A percentile compares a stretch with the other conserved stretches of the same genome.
Conservation (phyloP, 345 rosid species). For the Brassica juncea region DNA sequence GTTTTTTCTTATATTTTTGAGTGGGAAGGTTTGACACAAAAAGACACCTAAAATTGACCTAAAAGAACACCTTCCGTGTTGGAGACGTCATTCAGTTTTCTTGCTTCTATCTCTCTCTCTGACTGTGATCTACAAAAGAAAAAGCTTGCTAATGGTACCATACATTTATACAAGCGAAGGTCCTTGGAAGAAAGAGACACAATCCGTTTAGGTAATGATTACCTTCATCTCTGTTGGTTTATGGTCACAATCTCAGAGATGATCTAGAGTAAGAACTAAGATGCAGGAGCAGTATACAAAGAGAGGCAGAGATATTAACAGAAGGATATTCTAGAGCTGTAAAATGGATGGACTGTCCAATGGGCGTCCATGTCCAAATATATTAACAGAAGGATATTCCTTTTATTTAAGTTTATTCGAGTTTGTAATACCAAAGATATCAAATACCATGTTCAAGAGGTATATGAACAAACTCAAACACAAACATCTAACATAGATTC, state of each 20-base stretch:
- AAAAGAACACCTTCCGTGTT: slow-evolving; percentile 3
- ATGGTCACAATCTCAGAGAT: neutral
- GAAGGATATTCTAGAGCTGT: neutral
- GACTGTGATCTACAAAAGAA: neutral
- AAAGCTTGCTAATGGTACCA: no score
- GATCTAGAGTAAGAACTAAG: neutral
- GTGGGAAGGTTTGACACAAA: neutral
- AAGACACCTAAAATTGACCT: neutral
- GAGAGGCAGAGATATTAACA: neutral
- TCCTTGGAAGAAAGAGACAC: neutral
- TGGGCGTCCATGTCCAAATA: no score
- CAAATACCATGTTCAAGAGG: slow-evolving; percentile 21
- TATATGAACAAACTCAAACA: slow-evolving; percentile 22
- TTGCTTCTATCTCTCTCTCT: neutral
- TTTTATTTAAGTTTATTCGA: slow-evolving; percentile 7
- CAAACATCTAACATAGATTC: slow-evolving; percentile 13
- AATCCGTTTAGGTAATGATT: neutral
- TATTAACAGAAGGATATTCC: neutral
- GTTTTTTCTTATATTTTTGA: neutral
- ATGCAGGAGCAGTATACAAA: neutral
- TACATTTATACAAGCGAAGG: neutral
- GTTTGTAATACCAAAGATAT: slow-evolving; percentile 14
- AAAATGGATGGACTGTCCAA: no score
- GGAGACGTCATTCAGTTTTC: neutral
- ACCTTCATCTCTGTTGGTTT: neutral